Percentiles rank a stretch among this genome's conserved stretches.
phyloP scores from a whole-genome alignment of 1,284 basidiomycete species.

The Cronartium quercuum region DNA sequence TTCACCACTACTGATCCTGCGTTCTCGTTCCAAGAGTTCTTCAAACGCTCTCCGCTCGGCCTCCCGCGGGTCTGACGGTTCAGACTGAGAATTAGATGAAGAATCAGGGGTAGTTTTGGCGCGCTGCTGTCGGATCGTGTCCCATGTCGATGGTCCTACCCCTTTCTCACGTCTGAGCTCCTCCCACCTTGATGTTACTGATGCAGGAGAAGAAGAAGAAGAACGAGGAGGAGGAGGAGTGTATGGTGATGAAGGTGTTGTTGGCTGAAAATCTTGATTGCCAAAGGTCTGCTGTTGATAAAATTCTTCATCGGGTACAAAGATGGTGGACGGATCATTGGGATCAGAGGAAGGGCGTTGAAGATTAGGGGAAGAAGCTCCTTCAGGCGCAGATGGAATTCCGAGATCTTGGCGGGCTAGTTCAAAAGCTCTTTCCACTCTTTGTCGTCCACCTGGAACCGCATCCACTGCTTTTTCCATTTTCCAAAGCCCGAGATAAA shows the following conservation, averaged over 20 bases:
- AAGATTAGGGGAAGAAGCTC: background rate
- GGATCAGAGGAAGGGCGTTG: background rate
- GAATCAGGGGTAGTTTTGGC: background rate
- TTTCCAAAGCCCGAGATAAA: conserved; percentile 4
- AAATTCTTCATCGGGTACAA: background rate
- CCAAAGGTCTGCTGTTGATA: no score
- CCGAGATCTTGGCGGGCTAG: conserved; percentile 9
- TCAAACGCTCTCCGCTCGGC: background rate
- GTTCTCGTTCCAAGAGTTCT: background rate
- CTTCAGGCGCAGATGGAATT: background rate
- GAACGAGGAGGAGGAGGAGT: background rate
- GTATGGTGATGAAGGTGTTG: background rate
- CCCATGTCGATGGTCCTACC: conserved; percentile 15
- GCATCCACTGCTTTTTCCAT: background rate
- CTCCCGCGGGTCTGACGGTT: background rate
- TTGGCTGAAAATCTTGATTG: background rate
- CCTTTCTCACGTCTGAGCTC: background rate
- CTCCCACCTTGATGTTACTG: conserved; percentile 15
- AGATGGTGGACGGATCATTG: background rate
- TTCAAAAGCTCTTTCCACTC: background rate
- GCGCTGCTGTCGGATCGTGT: conserved; percentile 5
- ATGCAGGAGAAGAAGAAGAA: background rate
- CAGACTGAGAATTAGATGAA: background rate
- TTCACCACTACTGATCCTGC: background rate
- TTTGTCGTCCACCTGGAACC: conserved; percentile 6